phyloP scores from a whole-genome alignment of 2,329 filamentous ascomycete genomes.

The Fusarium sp. region DNA sequence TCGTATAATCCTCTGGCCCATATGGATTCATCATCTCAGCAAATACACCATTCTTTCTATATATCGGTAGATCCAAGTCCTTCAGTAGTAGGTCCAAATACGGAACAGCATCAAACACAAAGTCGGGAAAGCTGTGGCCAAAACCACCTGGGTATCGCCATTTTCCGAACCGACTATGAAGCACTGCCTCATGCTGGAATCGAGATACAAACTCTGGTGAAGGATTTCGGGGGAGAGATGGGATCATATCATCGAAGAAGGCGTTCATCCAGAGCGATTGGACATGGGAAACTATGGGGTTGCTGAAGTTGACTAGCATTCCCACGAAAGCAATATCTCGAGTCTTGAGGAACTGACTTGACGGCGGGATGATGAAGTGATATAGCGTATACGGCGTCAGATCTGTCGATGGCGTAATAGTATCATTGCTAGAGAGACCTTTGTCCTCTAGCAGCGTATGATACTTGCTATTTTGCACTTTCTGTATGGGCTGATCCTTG shows the following conservation, averaged over 20 bases:
- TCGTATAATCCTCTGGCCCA: conserved; percentile 66
- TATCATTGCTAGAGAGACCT: conserved; percentile 48
- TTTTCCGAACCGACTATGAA: conserved; percentile 74
- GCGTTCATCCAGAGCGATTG: conserved; percentile 72
- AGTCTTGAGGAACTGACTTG: conserved; percentile 47
- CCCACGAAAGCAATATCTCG: conserved; percentile 58
- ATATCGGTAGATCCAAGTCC: conserved; percentile 70
- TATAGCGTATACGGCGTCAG: conserved; percentile 53
- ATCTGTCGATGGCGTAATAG: conserved; percentile 33
- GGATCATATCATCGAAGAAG: conserved; percentile 59
- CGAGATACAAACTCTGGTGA: conserved; percentile 50
- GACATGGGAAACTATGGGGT: conserved; percentile 53
- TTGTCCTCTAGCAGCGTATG: conserved; percentile 53
- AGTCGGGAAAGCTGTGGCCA: conserved; percentile 70
- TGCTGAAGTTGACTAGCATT: conserved; percentile 54
- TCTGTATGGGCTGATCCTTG: conserved; percentile 57
- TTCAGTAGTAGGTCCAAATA: conserved; percentile 75
- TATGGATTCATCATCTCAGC: conserved; percentile 67
- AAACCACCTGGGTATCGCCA: conserved; percentile 75
- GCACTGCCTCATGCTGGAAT: conserved; percentile 64
- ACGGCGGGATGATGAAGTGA: conserved; percentile 58
- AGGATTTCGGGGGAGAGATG: conserved; percentile 31
- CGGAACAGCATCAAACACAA: conserved; percentile 80
- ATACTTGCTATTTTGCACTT: conserved; percentile 53
- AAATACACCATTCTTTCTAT: conserved; percentile 63